phyloP scores from a whole-genome alignment of 2,329 filamentous ascomycete genomes.

The Byssothecium circinans region DNA sequence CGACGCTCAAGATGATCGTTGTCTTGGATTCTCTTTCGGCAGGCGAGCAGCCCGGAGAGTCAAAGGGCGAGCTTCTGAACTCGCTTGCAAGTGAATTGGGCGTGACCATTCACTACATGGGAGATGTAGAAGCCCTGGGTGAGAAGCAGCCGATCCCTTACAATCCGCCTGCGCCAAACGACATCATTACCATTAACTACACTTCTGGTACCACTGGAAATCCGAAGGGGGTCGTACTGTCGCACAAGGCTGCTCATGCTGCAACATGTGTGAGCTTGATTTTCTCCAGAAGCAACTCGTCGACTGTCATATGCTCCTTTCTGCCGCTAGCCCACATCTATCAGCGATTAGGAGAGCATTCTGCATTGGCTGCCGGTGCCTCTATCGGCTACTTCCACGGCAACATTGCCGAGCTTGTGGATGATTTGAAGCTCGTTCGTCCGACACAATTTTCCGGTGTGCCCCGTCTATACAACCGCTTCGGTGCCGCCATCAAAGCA shows the following conservation, averaged over 20 bases:
- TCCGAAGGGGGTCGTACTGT: conserved; percentile 82
- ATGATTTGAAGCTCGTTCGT: conserved; percentile 84
- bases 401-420: conserved; percentile 80
- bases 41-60: conserved; percentile 74
- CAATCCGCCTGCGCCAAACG: conserved; percentile 71
- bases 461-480: conserved; percentile 87
- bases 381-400: conserved; percentile 92
- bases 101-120: conserved; percentile 76
- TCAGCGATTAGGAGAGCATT: conserved; percentile 80
- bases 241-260: conserved; percentile 78
- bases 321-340: conserved; percentile 94
- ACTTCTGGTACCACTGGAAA: conserved; percentile 82
- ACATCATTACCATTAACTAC: conserved; percentile 88
- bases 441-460: conserved; percentile 87
- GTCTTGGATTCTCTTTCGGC: conserved; percentile 80
- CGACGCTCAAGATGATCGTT: conserved; percentile 82
- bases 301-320: conserved; percentile 79
- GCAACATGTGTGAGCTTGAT: conserved; percentile 65
- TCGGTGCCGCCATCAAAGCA: conserved; percentile 78
- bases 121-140: conserved; percentile 80
- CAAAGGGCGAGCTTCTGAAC: conserved; percentile 78
- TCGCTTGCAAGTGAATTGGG: conserved; percentile 73
- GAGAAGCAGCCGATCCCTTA: conserved; percentile 68
- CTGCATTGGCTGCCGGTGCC: conserved; percentile 69
- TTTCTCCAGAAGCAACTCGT: conserved; percentile 53